Percentiles rank a stretch among this genome's conserved stretches.
Evolutionary conservation across 331 rosid genomes (phyloP).

Genomic region (Acacia pycnantha): DNA sequence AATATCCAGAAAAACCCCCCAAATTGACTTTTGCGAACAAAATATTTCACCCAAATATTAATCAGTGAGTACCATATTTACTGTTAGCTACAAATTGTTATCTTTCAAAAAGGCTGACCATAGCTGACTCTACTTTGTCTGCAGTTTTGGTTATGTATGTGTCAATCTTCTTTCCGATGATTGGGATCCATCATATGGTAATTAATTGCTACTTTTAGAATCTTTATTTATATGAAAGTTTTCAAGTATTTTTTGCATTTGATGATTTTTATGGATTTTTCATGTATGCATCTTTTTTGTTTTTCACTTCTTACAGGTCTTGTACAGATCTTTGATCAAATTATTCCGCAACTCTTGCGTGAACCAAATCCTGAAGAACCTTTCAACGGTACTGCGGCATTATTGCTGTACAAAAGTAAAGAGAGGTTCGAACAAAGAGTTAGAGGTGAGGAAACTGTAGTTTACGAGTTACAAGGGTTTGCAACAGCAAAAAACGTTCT

Average conservation of each 20-base stretch:
- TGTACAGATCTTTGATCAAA: conserved; percentile 79
- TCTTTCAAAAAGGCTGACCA: background rate
- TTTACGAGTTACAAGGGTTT: background rate
- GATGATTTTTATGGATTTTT: background rate
- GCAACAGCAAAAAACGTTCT: background rate
- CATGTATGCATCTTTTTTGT: background rate
- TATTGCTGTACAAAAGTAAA: conserved; percentile 31
- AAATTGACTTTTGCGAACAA: conserved; percentile 82
- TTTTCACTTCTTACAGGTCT: conserved; percentile 54
- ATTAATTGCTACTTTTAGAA: conserved; percentile 20
- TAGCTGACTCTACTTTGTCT: conserved; percentile 37
- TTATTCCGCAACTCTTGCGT: conserved; percentile 94
- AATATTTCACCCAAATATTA: conserved; percentile 88
- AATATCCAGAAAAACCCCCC: conserved; percentile 86
- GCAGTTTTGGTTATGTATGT: conserved; percentile 93
- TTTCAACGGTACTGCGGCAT: conserved; percentile 78
- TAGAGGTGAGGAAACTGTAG: conserved; percentile 55
- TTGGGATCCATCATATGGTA: conserved; percentile 98
- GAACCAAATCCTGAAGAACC: conserved; percentile 92
- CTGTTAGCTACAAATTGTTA: conserved; percentile 17
- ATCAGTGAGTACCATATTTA: conserved; percentile 61
- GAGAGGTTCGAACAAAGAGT: background rate
- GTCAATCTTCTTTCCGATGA: conserved; percentile 41
- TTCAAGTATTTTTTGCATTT: background rate
- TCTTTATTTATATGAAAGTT: background rate